Evolutionary conservation across 768 basidiomycete species (phyloP), one percentile per base, ranked within the genome.

Genomic region (Coprinopsis marcescibilis): DNA sequence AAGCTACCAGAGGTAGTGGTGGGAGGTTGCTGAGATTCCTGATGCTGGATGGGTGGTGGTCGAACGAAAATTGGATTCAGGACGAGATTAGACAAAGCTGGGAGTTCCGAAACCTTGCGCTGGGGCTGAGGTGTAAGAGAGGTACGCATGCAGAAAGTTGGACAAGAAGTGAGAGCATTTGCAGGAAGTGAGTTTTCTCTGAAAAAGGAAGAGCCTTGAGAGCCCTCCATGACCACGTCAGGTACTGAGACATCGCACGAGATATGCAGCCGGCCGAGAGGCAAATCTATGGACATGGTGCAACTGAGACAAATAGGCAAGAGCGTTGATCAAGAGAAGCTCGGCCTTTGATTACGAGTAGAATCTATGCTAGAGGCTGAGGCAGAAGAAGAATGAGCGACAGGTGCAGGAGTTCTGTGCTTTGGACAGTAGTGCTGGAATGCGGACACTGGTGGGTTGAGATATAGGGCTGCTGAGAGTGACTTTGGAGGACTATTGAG

Each of bases 241-340:
- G 65, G 59, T 58, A 55, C 66, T 52, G 45, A 69, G 54, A 37
- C 67, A 59, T 63, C 68, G 59, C 63, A 68, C 49, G 72, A 65
- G 19, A 43, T 43, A 30, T 43, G 19, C 10, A 70, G 59, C 27
- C 65, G 56, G 14, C 55, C 60, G 34, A 59, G 53, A 4, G 79
- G 76, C 3, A 83, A 84, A 62, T 88, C 85, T 59, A 84, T 78
- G 36, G 84, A 85, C 79, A 84, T 83, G 24, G 83, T 86, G 41
- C 84, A 79, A 38, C 68, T 62, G 34, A 67, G 55, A 35, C 68
- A 70, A 51, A 68, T 60, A 19, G 77, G 76, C 36, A 76, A 76
- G 14, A 65, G 50, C 4, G 76, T 71, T 21, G 67, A 68, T 45
- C 70, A 67, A 35, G 55, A 41, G 19, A 52, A 53, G 56, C 46